Conservation (phyloP, 805 yeast genomes). For the Maudiozyma bulderi region DNA sequence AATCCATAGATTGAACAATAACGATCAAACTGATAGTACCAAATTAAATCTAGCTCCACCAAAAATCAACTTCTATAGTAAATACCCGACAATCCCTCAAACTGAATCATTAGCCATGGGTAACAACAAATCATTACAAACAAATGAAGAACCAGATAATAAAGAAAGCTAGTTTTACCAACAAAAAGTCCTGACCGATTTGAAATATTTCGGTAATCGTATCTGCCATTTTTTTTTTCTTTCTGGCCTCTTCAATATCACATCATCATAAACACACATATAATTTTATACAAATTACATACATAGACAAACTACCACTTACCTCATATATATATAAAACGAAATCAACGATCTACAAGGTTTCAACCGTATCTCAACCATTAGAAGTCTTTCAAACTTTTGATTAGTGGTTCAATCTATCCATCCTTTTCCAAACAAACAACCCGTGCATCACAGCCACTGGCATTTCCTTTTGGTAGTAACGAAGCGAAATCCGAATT, state of each 20-base stretch:
- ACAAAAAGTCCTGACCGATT: background rate
- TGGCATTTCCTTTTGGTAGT: no score
- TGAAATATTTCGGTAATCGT: no score
- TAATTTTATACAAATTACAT: background rate
- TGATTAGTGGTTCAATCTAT: no score
- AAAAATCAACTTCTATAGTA: constrained; percentile 15
- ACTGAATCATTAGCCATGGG: constrained; percentile 19
- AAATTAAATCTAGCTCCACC: constrained; percentile 3
- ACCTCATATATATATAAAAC: background rate
- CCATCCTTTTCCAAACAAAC: no score
- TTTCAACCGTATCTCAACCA: no score
- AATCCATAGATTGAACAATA: constrained; percentile 8
- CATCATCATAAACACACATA: no score
- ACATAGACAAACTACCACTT: background rate
- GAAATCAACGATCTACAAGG: background rate
- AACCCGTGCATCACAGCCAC: no score
- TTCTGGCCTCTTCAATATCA: no score
- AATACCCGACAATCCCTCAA: constrained; percentile 26
- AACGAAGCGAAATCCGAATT: no score
- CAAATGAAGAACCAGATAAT: background rate
- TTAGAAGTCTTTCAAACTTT: no score
- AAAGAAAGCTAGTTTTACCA: no score
- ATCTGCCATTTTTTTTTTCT: no score
- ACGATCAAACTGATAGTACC: background rate
- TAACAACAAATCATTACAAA: background rate